Evolutionary conservation across 2,329 filamentous ascomycete species (phyloP).

Genomic region (Mycosphaerelloides madeirae): DNA sequence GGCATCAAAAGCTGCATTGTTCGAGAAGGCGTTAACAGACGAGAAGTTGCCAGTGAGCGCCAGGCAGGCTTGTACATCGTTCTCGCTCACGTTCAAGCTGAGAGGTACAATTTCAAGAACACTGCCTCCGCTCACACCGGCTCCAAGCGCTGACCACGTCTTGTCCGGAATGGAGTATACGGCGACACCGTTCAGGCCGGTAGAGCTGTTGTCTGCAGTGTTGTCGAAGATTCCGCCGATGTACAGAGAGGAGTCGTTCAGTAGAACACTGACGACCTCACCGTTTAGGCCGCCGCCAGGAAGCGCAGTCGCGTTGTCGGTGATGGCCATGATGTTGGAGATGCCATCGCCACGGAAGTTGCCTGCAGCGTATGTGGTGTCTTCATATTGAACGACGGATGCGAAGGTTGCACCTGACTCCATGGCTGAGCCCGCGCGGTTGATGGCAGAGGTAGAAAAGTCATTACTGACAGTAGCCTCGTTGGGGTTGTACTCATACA

Average conservation of each 20-base stretch:
- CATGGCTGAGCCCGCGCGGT: constrained; percentile 69
- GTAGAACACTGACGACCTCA: constrained; percentile 66
- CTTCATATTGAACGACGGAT: constrained; percentile 55
- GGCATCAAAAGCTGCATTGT: constrained; percentile 57
- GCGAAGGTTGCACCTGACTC: constrained; percentile 63
- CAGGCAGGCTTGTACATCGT: constrained; percentile 66
- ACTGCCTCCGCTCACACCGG: constrained; percentile 69
- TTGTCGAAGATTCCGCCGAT: constrained; percentile 81
- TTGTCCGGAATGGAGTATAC: constrained; percentile 66
- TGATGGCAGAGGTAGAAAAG: constrained; percentile 68
- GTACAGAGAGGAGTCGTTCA: constrained; percentile 64
- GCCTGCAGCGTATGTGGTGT: constrained; percentile 68
- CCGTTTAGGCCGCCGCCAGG: constrained; percentile 73
- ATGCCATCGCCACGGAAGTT: constrained; percentile 69
- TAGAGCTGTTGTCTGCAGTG: constrained; percentile 56
- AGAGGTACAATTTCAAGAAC: constrained; percentile 73
- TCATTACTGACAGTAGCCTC: constrained; percentile 55
- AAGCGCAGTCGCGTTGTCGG: constrained; percentile 56
- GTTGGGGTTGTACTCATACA: constrained; percentile 81
- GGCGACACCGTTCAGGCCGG: constrained; percentile 71
- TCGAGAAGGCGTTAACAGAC: constrained; percentile 63
- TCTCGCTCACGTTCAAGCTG: constrained; percentile 68
- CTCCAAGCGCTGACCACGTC: constrained; percentile 73
- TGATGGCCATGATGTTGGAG: constrained; percentile 74
- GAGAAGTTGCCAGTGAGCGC: constrained; percentile 77